Evolutionary conservation across 495 filamentous ascomycete genomes (phyloP).

Genomic region (Astrothelium macrocarpum): DNA sequence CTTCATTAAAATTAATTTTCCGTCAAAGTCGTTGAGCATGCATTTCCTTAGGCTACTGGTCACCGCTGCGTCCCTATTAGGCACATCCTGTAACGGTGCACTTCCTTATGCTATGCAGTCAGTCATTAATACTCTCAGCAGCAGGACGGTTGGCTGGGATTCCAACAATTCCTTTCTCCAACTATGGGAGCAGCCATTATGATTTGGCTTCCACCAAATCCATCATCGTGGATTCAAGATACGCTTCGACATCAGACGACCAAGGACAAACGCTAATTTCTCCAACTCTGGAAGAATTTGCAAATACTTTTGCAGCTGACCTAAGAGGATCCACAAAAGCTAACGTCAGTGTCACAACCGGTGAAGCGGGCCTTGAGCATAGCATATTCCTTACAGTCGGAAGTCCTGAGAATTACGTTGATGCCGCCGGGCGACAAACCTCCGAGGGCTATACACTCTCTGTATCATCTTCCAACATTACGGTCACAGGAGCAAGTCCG

Average conservation of each 20-base stretch:
- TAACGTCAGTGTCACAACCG: conserved; percentile 23
- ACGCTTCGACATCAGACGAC: conserved; percentile 29
- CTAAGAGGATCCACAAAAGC: conserved; percentile 26
- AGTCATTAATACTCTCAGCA: background rate
- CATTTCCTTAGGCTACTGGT: background rate
- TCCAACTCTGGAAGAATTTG: conserved; percentile 37
- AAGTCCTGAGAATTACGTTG: conserved; percentile 33
- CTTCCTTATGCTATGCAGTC: background rate
- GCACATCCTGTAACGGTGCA: background rate
- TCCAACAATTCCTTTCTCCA: background rate
- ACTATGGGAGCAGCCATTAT: background rate
- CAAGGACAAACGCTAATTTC: conserved; percentile 41
- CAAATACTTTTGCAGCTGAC: conserved; percentile 35
- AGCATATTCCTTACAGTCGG: conserved; percentile 38
- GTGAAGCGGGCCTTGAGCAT: conserved; percentile 17
- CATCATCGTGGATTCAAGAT: conserved; percentile 37
- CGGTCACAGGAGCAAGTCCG: conserved; percentile 41
- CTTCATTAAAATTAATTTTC: background rate
- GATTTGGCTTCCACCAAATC: background rate
- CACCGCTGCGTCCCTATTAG: background rate
- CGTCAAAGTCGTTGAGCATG: background rate
- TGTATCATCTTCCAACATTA: conserved; percentile 32
- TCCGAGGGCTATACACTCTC: conserved; percentile 41
- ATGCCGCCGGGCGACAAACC: conserved; percentile 35
- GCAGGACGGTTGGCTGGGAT: background rate